These are phyloP conservation scores for Crinitomyces ghanaensis DNA, from an alignment of 805 yeast species.

Conservation along the genomic window DNA sequence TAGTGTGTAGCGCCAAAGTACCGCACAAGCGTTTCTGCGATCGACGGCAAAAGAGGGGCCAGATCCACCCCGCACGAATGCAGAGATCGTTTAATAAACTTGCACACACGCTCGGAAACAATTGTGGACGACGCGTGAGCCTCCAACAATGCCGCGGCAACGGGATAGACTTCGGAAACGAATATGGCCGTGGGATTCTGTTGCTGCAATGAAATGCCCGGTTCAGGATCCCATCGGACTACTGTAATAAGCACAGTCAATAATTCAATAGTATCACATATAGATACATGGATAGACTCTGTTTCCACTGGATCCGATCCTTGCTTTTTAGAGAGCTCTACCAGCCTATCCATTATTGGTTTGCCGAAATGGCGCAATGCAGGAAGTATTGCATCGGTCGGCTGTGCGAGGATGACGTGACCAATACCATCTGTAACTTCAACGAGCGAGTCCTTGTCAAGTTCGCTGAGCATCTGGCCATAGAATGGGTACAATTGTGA, in stretches of 20 bases:
- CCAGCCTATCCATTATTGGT: constrained; percentile 40
- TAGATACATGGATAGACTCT: constrained; percentile 32
- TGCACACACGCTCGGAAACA: constrained; percentile 66
- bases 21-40: constrained; percentile 53
- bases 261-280: constrained; percentile 68
- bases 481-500: constrained; percentile 71
- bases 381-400: constrained; percentile 37
- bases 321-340: constrained; percentile 14
- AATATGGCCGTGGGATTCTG: constrained; percentile 40
- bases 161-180: constrained; percentile 51
- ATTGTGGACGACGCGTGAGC: constrained; percentile 47
- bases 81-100: constrained; percentile 53
- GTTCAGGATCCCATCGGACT: constrained; percentile 29
- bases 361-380: constrained; percentile 52
- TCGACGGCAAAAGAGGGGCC: constrained; percentile 46
- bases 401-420: constrained; percentile 57
- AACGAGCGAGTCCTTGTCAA: constrained; percentile 59
- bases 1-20: constrained; percentile 59
- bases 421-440: constrained; percentile 87
- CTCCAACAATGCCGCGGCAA: constrained; percentile 36
- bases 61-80: constrained; percentile 50
- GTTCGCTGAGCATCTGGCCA: constrained; percentile 37
- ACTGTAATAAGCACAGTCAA: constrained; percentile 48
- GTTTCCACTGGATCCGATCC: constrained; percentile 16
- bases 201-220: constrained; percentile 11